Evolutionary conservation across 352 stramenopile genomes (phyloP).

Genomic region (Pythium utonaiense): DNA sequence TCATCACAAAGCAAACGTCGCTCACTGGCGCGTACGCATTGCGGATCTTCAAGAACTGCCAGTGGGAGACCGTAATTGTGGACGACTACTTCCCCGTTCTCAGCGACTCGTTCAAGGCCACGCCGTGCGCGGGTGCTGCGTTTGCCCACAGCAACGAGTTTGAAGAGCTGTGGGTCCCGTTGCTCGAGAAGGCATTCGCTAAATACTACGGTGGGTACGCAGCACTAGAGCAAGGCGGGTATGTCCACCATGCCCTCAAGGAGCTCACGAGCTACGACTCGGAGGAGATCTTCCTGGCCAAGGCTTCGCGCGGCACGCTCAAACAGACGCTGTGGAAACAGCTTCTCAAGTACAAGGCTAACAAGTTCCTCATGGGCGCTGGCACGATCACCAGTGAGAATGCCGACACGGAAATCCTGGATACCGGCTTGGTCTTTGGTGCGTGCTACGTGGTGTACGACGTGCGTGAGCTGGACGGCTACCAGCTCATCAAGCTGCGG

Average conservation of each 20-base stretch:
- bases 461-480: constrained; percentile 78
- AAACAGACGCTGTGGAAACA: constrained; percentile 91
- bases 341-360: constrained; percentile 76
- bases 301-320: constrained; percentile 75
- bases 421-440: constrained; percentile 89
- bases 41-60: constrained; percentile 89
- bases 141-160: constrained; percentile 87
- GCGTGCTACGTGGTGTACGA: constrained; percentile 92
- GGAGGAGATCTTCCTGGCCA: constrained; percentile 86
- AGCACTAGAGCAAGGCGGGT: constrained; percentile 76
- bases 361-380: constrained; percentile 90
- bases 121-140: constrained; percentile 67
- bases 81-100: constrained; percentile 91
- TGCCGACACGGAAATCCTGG: constrained; percentile 83
- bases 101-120: constrained; percentile 38
- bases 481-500: constrained; percentile 86
- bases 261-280: constrained; percentile 85
- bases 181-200: constrained; percentile 92
- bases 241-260: constrained; percentile 89
- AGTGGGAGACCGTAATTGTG: constrained; percentile 92
- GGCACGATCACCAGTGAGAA: constrained; percentile 83
- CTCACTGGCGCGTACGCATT: constrained; percentile 90
- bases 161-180: constrained; percentile 90
- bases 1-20: constrained; percentile 88
- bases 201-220: constrained; percentile 91